Evolutionary conservation across 2,329 filamentous ascomycete species (phyloP), one percentile per base, ranked within the genome.

Genomic region (Colletotrichum destructivum): DNA sequence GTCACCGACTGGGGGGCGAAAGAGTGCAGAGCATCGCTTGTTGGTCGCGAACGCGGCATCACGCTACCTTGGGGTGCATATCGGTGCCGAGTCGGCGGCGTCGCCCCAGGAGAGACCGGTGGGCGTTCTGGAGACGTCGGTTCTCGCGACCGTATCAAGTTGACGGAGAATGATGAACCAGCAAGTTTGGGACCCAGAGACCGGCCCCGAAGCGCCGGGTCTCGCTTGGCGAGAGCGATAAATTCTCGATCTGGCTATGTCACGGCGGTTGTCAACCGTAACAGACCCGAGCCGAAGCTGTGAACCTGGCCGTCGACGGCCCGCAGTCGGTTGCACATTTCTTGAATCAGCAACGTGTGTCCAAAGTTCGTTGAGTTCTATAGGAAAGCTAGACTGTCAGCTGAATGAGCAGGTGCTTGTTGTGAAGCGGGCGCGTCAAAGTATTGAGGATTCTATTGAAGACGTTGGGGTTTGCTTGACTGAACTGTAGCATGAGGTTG

Each of bases 11-110:
- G 35, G 62, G 47, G 35, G 56, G 47, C 26, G 11, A 61, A 46
- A 35, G 49, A 47, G 31, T 26, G 40, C 35, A 7, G 65, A 60
- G 31, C 46, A 44, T 56, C 18, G 59, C 46, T 23, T 47, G 38
- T 64, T 55, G 46, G 47, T 60, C 42, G 47, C 54, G 21, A 47
- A 54, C 16, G 40, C 46, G 40, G 60, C 46, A 56, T 71, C 59
- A 46, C 21, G 38, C 13, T n/a, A n/a, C 40, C 4, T 16, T 40
- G 35, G 6, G 35, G 13, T 63, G 69, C 59, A 64, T 49, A 3
- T 64, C 69, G 69, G 69, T 69, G 59, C 69, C 69, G 69, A 47
- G 18, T 72, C 69, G 69, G 69, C 69, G 35, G 23, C 13, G 7
- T 55, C n/a, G 35, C 35, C 23, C 15, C 21, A n/a, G 42, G 52